phyloP scores from a whole-genome alignment of 2,329 filamentous ascomycete genomes.

The Verticillium isaacii region DNA sequence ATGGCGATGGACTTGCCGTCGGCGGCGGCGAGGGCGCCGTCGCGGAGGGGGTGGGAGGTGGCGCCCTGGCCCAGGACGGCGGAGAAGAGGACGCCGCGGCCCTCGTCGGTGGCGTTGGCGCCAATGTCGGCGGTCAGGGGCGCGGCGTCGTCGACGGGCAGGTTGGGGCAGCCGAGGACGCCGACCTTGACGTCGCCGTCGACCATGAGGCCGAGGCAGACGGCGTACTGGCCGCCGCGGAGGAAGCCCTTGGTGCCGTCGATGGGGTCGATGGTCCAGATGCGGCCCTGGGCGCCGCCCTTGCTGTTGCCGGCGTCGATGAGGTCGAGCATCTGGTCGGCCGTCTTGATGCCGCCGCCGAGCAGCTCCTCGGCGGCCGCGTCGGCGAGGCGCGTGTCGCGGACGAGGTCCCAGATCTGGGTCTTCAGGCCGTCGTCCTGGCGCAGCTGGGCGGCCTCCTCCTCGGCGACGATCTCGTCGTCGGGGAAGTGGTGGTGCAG shows the following conservation, averaged over 20 bases:
- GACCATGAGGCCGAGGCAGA: constrained; percentile 86
- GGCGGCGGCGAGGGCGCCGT: constrained; percentile 44
- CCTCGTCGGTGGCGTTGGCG: constrained; percentile 67
- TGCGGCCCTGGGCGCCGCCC: constrained; percentile 69
- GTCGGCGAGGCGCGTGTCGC: constrained; percentile 65
- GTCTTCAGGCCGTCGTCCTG: constrained; percentile 61
- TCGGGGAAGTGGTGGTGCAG: constrained; percentile 84
- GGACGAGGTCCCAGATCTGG: constrained; percentile 79
- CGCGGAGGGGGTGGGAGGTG: constrained; percentile 66
- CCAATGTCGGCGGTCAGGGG: constrained; percentile 69
- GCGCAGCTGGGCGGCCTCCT: constrained; percentile 79
- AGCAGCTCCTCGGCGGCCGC: constrained; percentile 59
- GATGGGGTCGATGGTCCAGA: constrained; percentile 97
- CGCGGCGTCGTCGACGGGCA: constrained; percentile 78
- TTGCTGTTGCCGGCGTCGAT: constrained; percentile 65
- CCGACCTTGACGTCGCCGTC: constrained; percentile 93
- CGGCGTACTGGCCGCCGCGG: constrained; percentile 92
- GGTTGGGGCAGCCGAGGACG: constrained; percentile 91
- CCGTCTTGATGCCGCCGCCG: constrained; percentile 62
- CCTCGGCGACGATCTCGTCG: constrained; percentile 91
- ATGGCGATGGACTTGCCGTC: constrained; percentile 67
- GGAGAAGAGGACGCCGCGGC: constrained; percentile 83
- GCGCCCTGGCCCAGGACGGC: constrained; percentile 78
- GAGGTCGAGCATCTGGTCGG: constrained; percentile 61
- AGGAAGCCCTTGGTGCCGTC: constrained; percentile 98